phyloP scores from a whole-genome alignment of 257 asterid species.

The Solanum pimpinellifolium region DNA sequence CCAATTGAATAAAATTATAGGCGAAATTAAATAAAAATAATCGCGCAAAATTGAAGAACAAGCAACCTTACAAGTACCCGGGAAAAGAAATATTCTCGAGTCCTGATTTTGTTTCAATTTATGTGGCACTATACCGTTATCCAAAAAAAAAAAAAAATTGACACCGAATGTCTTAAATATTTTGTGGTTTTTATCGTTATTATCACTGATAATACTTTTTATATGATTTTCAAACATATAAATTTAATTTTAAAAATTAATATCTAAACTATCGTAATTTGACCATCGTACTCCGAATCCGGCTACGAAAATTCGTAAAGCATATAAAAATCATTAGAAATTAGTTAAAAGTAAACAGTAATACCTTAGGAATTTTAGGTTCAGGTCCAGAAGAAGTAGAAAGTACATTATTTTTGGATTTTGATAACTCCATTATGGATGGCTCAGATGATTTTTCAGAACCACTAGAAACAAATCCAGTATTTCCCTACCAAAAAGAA shows the following conservation, averaged over 20 bases:
- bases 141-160: background rate
- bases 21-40: background rate
- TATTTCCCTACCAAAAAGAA: constrained; percentile 42
- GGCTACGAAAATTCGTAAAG: background rate
- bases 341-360: background rate
- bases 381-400: constrained; percentile 27
- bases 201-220: background rate
- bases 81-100: background rate
- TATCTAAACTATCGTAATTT: background rate
- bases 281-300: background rate
- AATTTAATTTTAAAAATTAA: background rate
- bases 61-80: background rate
- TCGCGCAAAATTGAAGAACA: background rate
- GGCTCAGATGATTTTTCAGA: constrained; percentile 76
- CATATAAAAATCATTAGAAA: background rate
- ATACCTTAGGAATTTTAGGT: constrained; percentile 73
- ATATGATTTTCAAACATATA: background rate
- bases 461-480: constrained; percentile 42
- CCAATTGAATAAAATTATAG: background rate
- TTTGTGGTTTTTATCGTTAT: background rate
- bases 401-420: constrained; percentile 36
- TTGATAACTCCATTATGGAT: constrained; percentile 50
- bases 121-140: background rate
- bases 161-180: background rate
- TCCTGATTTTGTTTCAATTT: background rate